These are phyloP conservation scores for Trametes meyenii DNA, from an alignment of 768 basidiomycete species.

Conservation along the genomic window DNA sequence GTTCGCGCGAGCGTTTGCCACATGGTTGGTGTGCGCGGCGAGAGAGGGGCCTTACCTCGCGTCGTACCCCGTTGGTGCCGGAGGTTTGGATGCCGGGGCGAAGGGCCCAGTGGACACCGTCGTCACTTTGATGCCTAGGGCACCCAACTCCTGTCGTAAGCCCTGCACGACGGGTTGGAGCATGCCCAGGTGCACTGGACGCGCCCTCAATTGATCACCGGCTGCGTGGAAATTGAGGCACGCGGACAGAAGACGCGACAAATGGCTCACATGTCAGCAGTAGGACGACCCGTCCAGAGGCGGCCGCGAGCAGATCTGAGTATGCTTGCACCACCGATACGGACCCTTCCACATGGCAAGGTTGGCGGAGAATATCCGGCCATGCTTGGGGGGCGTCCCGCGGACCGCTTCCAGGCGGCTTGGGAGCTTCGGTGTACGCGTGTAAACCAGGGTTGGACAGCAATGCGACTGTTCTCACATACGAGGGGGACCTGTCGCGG, in stretches of 20 bases:
- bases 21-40: slow-evolving; percentile 3
- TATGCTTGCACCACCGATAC: slow-evolving; percentile 34
- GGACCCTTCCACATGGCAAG: slow-evolving; percentile 30
- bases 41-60: slow-evolving; percentile 8
- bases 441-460: slow-evolving; percentile 13
- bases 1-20: slow-evolving; percentile 4
- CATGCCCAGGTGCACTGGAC: slow-evolving; percentile 14
- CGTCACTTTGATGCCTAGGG: slow-evolving; percentile 27
- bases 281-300: slow-evolving; percentile 36
- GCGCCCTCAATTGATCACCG: slow-evolving; percentile 8
- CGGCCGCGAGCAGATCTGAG: slow-evolving; percentile 30
- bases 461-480: slow-evolving; percentile 9
- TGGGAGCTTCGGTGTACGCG: slow-evolving; percentile 1
- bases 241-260: slow-evolving; percentile 5
- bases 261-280: slow-evolving; percentile 28
- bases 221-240: slow-evolving; percentile 17
- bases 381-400: slow-evolving; percentile 23
- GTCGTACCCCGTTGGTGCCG: neutral
- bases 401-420: slow-evolving; percentile 1
- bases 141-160: slow-evolving; percentile 21
- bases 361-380: slow-evolving; percentile 24
- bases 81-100: slow-evolving; percentile 14
- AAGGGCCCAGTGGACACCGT: slow-evolving; percentile 17
- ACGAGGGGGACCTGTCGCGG: slow-evolving; percentile 17
- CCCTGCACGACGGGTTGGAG: slow-evolving; percentile 21